Evolutionary conservation across 2,329 filamentous ascomycete species (phyloP).

Genomic region (Colletotrichum sp.): DNA sequence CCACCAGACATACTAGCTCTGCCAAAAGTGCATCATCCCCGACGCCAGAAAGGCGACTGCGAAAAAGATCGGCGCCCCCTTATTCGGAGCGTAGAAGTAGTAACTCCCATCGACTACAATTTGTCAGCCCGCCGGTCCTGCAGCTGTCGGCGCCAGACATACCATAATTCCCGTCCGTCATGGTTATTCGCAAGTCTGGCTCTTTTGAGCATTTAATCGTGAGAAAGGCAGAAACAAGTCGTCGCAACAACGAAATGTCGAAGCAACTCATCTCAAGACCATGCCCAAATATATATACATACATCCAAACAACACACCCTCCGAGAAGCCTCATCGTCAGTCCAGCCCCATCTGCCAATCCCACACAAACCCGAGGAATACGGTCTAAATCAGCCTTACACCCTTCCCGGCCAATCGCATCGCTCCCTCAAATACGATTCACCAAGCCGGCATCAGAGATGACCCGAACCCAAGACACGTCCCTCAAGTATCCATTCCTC

Average conservation of each 20-base stretch:
- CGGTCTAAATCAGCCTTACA: conserved; percentile 13
- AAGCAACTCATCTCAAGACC: neutral
- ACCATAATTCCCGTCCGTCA: conserved; percentile 38
- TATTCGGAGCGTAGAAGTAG: conserved; percentile 53
- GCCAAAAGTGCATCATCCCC: conserved; percentile 43
- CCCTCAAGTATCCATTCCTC: neutral
- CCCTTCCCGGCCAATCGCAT: conserved; percentile 1
- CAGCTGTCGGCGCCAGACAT: neutral
- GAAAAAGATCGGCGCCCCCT: conserved; percentile 53
- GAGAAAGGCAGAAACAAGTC: neutral
- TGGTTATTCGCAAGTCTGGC: neutral
- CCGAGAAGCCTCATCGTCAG: neutral
- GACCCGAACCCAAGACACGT: neutral
- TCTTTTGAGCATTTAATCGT: neutral
- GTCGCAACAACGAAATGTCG: neutral
- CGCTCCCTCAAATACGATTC: conserved; percentile 1
- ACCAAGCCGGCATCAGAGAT: neutral
- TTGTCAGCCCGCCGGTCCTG: neutral
- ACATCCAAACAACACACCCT: neutral
- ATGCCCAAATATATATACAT: neutral
- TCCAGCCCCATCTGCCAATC: neutral
- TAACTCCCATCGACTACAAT: conserved; percentile 43
- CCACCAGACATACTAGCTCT: conserved; percentile 42
- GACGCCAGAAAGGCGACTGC: conserved; percentile 43
- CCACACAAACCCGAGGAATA: conserved; percentile 23